These are phyloP conservation scores for Scheffersomyces illinoinensis DNA, from an alignment of 1,139 yeast genomes.

Conservation along the genomic window DNA sequence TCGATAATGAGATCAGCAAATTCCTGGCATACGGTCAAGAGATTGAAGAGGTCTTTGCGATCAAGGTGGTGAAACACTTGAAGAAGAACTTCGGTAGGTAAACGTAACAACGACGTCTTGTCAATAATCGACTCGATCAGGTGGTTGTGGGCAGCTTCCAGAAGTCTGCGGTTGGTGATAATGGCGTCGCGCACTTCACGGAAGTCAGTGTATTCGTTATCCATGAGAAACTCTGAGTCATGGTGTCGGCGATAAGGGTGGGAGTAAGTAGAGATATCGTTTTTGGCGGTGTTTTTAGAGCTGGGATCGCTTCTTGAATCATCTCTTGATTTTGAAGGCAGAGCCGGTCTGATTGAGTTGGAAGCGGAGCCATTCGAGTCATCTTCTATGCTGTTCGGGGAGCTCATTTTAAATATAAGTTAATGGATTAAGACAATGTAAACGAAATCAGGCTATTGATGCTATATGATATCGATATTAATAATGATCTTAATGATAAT, in stretches of 20 bases:
- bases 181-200: conserved; percentile 38
- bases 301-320: not conserved
- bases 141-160: conserved; percentile 20
- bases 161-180: conserved; percentile 28
- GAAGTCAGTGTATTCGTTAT: conserved; percentile 38
- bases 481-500: not conserved
- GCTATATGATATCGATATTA: not conserved
- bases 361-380: conserved; percentile 10
- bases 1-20: conserved; percentile 84
- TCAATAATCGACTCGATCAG: conserved; percentile 27
- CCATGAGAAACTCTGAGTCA: conserved; percentile 28
- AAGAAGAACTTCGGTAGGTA: conserved; percentile 82
- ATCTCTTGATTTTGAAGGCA: not conserved
- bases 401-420: conserved; percentile 22
- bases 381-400: conserved; percentile 31
- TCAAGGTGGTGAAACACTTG: conserved; percentile 69
- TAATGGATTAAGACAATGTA: not conserved
- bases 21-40: conserved; percentile 75
- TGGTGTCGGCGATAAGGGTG: conserved; percentile 11
- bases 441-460: not conserved
- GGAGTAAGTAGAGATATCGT: conserved; percentile 9
- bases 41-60: conserved; percentile 64
- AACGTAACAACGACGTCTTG: conserved; percentile 48
- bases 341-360: conserved; percentile 3
- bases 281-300: not conserved